Evolutionary conservation across 2,329 filamentous ascomycete species (phyloP).

Genomic region (Simplicillium aogashimaense): DNA sequence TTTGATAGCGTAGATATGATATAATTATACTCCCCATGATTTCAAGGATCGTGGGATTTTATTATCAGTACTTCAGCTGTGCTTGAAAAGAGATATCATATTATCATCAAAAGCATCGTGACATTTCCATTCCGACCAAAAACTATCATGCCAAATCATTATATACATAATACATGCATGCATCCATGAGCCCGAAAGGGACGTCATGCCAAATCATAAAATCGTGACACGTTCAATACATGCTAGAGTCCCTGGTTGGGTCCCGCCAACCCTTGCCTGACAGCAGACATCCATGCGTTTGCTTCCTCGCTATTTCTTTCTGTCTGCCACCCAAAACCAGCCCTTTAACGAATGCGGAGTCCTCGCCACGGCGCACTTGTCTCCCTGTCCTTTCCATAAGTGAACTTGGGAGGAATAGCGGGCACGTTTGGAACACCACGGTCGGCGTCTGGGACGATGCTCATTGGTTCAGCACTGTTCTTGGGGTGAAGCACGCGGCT

Average conservation of each 20-base stretch:
- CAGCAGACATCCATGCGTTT: neutral
- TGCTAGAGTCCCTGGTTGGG: no score
- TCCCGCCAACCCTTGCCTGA: neutral
- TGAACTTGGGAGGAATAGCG: constrained; percentile 32
- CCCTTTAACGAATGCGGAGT: constrained; percentile 7
- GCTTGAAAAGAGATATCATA: no score
- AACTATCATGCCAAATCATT: no score
- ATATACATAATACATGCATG: no score
- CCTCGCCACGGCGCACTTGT: constrained; percentile 20
- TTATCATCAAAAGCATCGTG: no score
- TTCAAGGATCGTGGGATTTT: no score
- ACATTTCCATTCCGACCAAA: no score
- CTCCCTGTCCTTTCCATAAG: constrained; percentile 22
- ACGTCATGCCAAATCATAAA: constrained; percentile 4
- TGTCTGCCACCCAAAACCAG: neutral
- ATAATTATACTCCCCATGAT: no score
- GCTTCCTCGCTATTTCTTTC: neutral
- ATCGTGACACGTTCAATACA: neutral
- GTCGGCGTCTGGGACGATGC: constrained; percentile 34
- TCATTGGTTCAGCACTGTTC: constrained; percentile 17
- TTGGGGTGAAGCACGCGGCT: no score
- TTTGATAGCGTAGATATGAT: no score
- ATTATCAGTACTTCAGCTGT: no score
- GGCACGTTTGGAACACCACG: constrained; percentile 35
- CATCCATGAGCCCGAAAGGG: no score